phyloP scores from a whole-genome alignment of 129 eudicot species.

The Logfia minima region DNA sequence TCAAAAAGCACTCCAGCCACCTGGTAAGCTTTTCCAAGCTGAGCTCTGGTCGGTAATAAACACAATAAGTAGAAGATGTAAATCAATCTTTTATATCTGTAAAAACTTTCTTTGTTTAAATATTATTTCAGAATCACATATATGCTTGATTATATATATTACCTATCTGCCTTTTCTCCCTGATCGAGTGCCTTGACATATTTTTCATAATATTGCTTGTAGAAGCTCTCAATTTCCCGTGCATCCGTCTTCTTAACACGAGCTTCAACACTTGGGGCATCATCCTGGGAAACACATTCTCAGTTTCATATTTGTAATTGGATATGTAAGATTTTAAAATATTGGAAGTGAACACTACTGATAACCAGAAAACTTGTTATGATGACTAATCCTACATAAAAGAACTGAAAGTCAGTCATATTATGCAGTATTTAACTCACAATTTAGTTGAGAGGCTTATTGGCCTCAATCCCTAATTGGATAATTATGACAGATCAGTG shows the following conservation, averaged over 20 bases:
- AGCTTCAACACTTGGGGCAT: slow-evolving; percentile 65
- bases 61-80: slow-evolving; percentile 21
- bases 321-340: background rate
- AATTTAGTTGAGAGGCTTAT: slow-evolving; percentile 5
- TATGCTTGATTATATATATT: background rate
- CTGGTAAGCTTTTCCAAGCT: slow-evolving; percentile 96
- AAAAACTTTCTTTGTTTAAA: background rate
- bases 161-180: slow-evolving; percentile 96
- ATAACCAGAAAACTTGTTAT: background rate
- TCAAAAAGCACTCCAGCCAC: slow-evolving; percentile 95
- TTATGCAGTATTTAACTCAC: slow-evolving; percentile 12
- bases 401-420: background rate
- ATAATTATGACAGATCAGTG: background rate
- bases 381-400: background rate
- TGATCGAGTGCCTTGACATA: slow-evolving; percentile 89
- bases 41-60: slow-evolving; percentile 53
- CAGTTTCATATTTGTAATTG: slow-evolving; percentile 14
- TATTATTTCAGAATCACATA: slow-evolving; percentile 8
- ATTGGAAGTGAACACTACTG: background rate
- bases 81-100: background rate
- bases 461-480: slow-evolving; percentile 23
- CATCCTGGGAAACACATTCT: slow-evolving; percentile 57
- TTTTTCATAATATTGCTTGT: slow-evolving; percentile 86
- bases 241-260: slow-evolving; percentile 93
- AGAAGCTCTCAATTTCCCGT: slow-evolving; percentile 92